Evolutionary conservation across 2,329 filamentous ascomycete genomes (phyloP).

Genomic region (Verticillium nonalfalfae): DNA sequence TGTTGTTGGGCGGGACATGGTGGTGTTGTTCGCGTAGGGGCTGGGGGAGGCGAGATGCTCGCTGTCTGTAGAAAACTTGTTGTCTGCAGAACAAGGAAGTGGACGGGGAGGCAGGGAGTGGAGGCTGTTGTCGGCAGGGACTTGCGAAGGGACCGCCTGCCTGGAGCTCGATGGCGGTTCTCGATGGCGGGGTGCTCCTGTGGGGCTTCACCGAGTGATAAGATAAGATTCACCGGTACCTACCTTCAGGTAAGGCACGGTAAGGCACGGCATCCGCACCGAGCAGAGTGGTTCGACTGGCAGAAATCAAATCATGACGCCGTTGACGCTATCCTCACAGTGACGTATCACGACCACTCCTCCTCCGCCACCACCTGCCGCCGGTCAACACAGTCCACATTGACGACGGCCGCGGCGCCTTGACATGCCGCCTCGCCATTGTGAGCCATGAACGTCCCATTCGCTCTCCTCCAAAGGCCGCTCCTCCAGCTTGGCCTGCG

Average conservation of each 20-base stretch:
- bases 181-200: background rate
- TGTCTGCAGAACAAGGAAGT: no score
- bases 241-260: no score
- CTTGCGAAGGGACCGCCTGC: background rate
- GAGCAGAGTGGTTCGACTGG: no score
- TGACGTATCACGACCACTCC: background rate
- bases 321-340: background rate
- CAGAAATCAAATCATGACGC: background rate
- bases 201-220: background rate
- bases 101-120: background rate
- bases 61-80: no score
- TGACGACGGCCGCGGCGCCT: background rate
- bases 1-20: background rate
- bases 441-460: conserved; percentile 11
- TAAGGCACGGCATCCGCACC: no score
- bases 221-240: background rate
- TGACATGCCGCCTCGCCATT: background rate
- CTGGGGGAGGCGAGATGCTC: background rate
- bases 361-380: background rate
- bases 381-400: no score
- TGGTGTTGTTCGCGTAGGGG: background rate
- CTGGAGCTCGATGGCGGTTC: no score
- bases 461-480: conserved; percentile 9
- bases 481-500: conserved; percentile 8
- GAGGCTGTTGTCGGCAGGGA: background rate